Evolutionary conservation across 352 stramenopile species (phyloP).

Genomic region (Globisporangium yorkense): DNA sequence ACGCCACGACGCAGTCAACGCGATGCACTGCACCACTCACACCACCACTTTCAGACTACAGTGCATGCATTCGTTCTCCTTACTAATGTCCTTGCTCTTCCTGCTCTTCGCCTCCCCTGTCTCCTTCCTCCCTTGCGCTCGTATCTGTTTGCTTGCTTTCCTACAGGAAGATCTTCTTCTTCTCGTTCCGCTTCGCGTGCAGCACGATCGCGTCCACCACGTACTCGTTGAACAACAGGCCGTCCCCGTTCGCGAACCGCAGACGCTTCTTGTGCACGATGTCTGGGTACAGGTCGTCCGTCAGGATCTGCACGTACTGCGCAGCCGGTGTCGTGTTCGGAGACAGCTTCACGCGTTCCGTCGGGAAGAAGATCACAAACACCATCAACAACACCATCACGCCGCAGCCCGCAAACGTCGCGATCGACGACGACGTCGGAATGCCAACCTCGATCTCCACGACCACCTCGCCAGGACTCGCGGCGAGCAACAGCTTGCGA

Average conservation of each 20-base stretch:
- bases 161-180: slow-evolving; percentile 61
- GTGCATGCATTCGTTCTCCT: too few relatives aligned
- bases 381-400: slow-evolving; percentile 45
- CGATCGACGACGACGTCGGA: slow-evolving; percentile 22
- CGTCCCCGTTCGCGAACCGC: slow-evolving; percentile 57
- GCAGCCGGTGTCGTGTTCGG: slow-evolving; percentile 56
- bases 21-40: too few relatives aligned
- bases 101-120: too few relatives aligned
- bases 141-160: background rate
- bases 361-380: slow-evolving; percentile 45
- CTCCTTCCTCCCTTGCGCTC: too few relatives aligned
- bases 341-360: slow-evolving; percentile 40
- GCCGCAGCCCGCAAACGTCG: slow-evolving; percentile 43
- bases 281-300: slow-evolving; percentile 62
- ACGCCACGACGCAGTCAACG: too few relatives aligned
- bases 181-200: slow-evolving; percentile 43
- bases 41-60: too few relatives aligned
- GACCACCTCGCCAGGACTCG: background rate
- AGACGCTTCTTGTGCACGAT: slow-evolving; percentile 69
- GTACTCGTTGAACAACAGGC: slow-evolving; percentile 62
- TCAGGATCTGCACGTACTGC: slow-evolving; percentile 67
- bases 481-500: background rate
- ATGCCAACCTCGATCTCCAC: background rate
- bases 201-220: slow-evolving; percentile 55
- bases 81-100: too few relatives aligned